Evolutionary conservation across 805 yeast species (phyloP).

Genomic region (Starmerella scarabaei): DNA sequence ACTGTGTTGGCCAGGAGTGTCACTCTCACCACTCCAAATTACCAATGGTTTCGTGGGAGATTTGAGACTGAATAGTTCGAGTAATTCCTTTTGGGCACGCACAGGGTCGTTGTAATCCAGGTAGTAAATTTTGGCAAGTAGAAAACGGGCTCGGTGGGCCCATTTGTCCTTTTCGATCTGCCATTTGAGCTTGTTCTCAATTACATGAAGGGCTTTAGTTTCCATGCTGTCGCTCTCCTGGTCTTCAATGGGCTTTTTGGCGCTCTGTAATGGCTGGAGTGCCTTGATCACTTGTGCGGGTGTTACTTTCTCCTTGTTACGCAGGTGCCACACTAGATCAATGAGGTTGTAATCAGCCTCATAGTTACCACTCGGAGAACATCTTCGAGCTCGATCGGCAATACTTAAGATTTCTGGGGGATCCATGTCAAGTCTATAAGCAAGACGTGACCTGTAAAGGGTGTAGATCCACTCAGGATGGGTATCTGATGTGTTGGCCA

Average conservation of each 20-base stretch:
- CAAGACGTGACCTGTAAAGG: slow-evolving; percentile 2
- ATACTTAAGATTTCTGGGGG: not conserved
- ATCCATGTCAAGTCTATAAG: slow-evolving; percentile 1
- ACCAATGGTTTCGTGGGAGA: slow-evolving; percentile 52
- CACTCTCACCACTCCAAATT: slow-evolving; percentile 89
- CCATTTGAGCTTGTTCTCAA: slow-evolving; percentile 1
- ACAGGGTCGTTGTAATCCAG: slow-evolving; percentile 41
- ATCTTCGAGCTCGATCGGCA: slow-evolving; percentile 1
- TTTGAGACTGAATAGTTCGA: slow-evolving; percentile 48
- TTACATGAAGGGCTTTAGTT: not conserved
- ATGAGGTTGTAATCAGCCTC: slow-evolving; percentile 9
- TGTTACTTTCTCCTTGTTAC: not conserved
- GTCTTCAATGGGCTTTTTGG: not conserved
- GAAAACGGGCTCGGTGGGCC: slow-evolving; percentile 77
- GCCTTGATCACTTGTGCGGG: not conserved
- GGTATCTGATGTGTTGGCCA: slow-evolving; percentile 2
- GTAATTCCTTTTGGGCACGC: slow-evolving; percentile 53
- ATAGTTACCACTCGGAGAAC: not conserved
- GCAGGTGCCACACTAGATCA: slow-evolving; percentile 2
- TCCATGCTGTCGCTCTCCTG: not conserved
- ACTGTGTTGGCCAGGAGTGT: slow-evolving; percentile 88
- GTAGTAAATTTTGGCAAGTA: slow-evolving; percentile 50
- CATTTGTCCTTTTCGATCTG: slow-evolving; percentile 63
- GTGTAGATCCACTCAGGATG: slow-evolving; percentile 11
- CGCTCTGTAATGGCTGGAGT: not conserved